Conservation (phyloP, 1,284 basidiomycete species). For the Neotropicomus parvogracilis region DNA sequence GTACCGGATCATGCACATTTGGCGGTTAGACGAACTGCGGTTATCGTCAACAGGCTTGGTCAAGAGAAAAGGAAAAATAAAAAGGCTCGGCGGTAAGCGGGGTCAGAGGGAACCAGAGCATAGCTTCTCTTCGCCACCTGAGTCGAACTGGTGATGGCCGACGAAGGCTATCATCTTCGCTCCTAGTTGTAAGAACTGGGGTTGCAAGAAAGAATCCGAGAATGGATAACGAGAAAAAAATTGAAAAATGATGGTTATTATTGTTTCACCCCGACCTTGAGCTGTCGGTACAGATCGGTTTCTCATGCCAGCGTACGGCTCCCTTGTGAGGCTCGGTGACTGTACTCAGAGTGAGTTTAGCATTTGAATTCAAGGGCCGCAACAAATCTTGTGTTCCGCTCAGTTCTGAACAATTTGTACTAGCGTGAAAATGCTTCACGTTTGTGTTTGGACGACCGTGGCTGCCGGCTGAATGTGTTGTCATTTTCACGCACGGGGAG, state of each 20-base stretch:
- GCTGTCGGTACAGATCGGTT: constrained; percentile 20
- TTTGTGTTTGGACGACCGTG: constrained; percentile 23
- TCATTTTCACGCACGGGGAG: constrained; percentile 18
- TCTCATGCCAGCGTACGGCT: constrained; percentile 18
- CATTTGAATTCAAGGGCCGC: constrained; percentile 11
- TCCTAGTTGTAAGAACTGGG: constrained; percentile 12
- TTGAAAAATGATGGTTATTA: not conserved
- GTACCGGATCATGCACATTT: not conserved
- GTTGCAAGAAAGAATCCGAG: constrained; percentile 18
- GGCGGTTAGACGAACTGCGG: not conserved
- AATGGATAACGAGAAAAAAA: not conserved
- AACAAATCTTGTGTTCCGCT: constrained; percentile 13
- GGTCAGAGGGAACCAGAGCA: no score
- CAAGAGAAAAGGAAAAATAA: no score
- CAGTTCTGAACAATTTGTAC: constrained; percentile 15
- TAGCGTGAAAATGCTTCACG: constrained; percentile 9
- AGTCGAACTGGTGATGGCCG: constrained; percentile 19
- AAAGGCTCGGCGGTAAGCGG: not conserved
- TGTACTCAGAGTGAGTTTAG: constrained; percentile 6
- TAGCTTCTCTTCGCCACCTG: constrained; percentile 17
- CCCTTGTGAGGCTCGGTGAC: constrained; percentile 3
- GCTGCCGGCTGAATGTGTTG: constrained; percentile 20
- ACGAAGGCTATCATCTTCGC: constrained; percentile 27
- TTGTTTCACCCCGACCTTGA: constrained; percentile 20
- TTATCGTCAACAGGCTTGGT: no score